Percentiles rank a stretch among this genome's conserved stretches.
Evolutionary conservation across 305 asterid genomes (phyloP).

Genomic region (Fraxinus greggii): DNA sequence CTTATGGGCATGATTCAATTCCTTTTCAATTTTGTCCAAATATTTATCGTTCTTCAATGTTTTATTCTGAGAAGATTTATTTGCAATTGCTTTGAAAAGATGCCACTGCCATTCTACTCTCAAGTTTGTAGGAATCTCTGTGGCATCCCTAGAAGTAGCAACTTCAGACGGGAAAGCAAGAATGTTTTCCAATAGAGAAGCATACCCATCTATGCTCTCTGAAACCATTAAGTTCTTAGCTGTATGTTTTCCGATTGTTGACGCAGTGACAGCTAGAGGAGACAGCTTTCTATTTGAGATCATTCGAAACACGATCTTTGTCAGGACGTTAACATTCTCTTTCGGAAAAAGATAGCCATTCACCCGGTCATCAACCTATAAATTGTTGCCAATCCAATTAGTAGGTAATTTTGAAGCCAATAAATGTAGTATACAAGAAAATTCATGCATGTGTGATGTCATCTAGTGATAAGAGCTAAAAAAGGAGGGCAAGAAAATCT

Average conservation of each 20-base stretch:
- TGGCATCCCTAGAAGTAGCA: slow-evolving; percentile 43
- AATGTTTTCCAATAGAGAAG: slow-evolving; percentile 65
- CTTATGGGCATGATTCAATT: slow-evolving; percentile 43
- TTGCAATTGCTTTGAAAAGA: slow-evolving; percentile 42
- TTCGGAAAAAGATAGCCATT: slow-evolving; percentile 77
- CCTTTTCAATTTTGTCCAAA: slow-evolving; percentile 46
- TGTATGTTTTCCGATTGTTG: slow-evolving; percentile 52
- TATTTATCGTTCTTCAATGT: slow-evolving; percentile 17
- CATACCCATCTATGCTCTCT: slow-evolving; percentile 77
- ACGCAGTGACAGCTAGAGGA: slow-evolving; percentile 52
- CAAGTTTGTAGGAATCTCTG: slow-evolving; percentile 44
- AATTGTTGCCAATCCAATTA: slow-evolving; percentile 28
- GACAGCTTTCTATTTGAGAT: slow-evolving; percentile 76
- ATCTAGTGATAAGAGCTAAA: not conserved
- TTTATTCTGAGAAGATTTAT: slow-evolving; percentile 30
- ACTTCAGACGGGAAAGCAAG: slow-evolving; percentile 77
- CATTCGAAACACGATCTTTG: slow-evolving; percentile 53
- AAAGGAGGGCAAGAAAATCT: not conserved
- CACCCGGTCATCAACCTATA: slow-evolving; percentile 67
- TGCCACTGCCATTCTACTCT: slow-evolving; percentile 74
- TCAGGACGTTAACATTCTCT: slow-evolving; percentile 43
- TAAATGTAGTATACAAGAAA: not conserved
- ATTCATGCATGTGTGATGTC: not conserved
- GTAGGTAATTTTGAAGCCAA: slow-evolving; percentile 24
- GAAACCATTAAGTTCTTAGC: slow-evolving; percentile 72